Conservation (phyloP, 2,329 filamentous ascomycete species). For the Mycosphaerella sp. region DNA sequence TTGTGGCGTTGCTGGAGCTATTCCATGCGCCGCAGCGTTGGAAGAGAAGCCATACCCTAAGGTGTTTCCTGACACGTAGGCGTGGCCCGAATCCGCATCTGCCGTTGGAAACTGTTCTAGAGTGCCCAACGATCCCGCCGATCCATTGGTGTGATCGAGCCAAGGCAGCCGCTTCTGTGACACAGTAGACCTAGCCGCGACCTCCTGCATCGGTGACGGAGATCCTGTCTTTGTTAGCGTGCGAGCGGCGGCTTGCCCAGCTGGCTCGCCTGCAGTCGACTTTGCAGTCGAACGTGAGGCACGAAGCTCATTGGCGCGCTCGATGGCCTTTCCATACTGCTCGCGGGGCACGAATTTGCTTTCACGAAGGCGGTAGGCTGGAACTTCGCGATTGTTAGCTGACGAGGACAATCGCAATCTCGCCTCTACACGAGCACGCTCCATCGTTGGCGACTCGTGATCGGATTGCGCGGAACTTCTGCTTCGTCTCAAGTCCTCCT, state of each 20-base stretch:
- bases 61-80: neutral
- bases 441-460: constrained; percentile 30
- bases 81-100: neutral
- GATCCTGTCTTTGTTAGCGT: neutral
- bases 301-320: constrained; percentile 29
- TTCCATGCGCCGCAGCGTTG: neutral
- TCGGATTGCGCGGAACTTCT: constrained; percentile 22
- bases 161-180: neutral
- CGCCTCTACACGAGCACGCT: constrained; percentile 30
- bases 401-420: constrained; percentile 23
- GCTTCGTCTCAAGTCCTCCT: constrained; percentile 23
- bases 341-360: constrained; percentile 35
- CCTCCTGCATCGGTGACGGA: neutral
- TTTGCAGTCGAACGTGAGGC: constrained; percentile 15
- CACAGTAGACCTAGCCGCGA: neutral
- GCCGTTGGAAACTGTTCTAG: neutral
- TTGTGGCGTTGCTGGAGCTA: constrained; percentile 1
- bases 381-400: constrained; percentile 22
- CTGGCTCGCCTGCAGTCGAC: constrained; percentile 14
- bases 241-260: neutral
- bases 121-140: neutral
- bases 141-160: neutral
- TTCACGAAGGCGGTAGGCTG: constrained; percentile 33
- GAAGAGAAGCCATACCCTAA: constrained; percentile 3
- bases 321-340: constrained; percentile 32